Conservation (phyloP, 345 rosid genomes). For the Camelina sativa region DNA sequence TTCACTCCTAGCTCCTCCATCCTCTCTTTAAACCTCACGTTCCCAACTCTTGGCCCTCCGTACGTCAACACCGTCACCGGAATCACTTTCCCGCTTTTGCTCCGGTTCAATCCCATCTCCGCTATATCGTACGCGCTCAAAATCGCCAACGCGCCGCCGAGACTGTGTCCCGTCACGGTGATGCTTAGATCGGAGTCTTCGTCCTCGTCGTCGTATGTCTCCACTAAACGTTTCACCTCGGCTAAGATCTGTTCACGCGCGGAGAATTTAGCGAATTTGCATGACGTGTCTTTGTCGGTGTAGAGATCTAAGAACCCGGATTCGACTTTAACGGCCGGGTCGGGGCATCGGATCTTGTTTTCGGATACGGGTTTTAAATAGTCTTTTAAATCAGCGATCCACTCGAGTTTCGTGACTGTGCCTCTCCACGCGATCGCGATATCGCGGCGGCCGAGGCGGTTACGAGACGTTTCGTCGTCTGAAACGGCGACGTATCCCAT, state of each 20-base stretch:
- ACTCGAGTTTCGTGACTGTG: slow-evolving; percentile 76
- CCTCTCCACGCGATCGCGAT: slow-evolving; percentile 79
- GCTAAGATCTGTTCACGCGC: slow-evolving; percentile 73
- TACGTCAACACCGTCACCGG: slow-evolving; percentile 65
- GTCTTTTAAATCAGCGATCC: slow-evolving; percentile 81
- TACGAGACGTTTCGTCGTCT: slow-evolving; percentile 49
- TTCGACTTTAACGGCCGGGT: slow-evolving; percentile 71
- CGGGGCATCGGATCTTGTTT: slow-evolving; percentile 68
- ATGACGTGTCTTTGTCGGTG: slow-evolving; percentile 63
- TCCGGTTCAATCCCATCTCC: slow-evolving; percentile 62
- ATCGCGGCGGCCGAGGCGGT: slow-evolving; percentile 74
- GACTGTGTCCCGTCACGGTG: slow-evolving; percentile 81
- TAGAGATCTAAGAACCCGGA: slow-evolving; percentile 83
- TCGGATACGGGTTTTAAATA: slow-evolving; percentile 57
- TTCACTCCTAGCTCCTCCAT: slow-evolving; percentile 61
- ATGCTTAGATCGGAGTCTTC: slow-evolving; percentile 62
- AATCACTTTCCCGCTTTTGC: slow-evolving; percentile 43
- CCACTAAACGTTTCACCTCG: slow-evolving; percentile 62
- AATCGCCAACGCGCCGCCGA: slow-evolving; percentile 79
- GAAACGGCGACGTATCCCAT: slow-evolving; percentile 88
- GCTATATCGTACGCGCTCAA: slow-evolving; percentile 77
- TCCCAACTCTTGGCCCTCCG: slow-evolving; percentile 85
- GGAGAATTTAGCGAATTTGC: slow-evolving; percentile 67
- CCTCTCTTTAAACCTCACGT: slow-evolving; percentile 67
- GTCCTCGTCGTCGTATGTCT: slow-evolving; percentile 48